These are phyloP conservation scores for Blechomonas ayalai DNA, from an alignment of 208 protist species.

Conservation along the genomic window DNA sequence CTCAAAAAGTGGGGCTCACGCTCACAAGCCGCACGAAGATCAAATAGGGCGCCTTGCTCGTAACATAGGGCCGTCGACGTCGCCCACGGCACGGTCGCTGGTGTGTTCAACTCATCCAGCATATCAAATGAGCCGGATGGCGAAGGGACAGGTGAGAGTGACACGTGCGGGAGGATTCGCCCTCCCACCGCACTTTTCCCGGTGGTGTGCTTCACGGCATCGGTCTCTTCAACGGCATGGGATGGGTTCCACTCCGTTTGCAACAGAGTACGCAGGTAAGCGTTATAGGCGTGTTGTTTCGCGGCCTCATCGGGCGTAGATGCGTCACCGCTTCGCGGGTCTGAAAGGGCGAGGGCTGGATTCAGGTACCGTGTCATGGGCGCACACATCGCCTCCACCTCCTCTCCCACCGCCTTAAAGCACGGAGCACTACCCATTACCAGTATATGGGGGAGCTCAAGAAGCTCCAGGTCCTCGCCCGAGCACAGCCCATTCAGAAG, in stretches of 20 bases:
- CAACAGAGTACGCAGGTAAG: no score
- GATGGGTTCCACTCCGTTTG: no score
- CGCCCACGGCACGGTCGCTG: no score
- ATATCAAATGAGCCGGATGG: no score
- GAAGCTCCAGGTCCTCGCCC: conserved; percentile 19
- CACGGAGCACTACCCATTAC: conserved; percentile 44
- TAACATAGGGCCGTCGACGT: not conserved
- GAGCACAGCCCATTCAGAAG: conserved; percentile 16
- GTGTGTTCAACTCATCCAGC: no score
- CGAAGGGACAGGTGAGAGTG: no score
- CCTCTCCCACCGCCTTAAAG: conserved; percentile 32
- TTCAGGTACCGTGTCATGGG: conserved; percentile 30
- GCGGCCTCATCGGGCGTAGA: no score
- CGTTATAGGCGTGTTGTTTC: no score
- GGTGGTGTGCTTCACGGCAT: no score
- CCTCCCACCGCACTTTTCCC: no score
- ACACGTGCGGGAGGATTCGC: no score
- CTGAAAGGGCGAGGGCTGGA: conserved; percentile 4
- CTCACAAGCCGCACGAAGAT: not conserved
- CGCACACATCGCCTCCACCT: conserved; percentile 23
- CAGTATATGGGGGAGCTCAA: conserved; percentile 31
- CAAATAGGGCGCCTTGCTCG: not conserved
- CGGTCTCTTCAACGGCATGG: no score
- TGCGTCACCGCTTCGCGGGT: not conserved
- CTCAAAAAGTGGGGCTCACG: conserved; percentile 1